Evolutionary conservation across 2,329 filamentous ascomycete species (phyloP).

Genomic region (Hymenoscyphus scutula): DNA sequence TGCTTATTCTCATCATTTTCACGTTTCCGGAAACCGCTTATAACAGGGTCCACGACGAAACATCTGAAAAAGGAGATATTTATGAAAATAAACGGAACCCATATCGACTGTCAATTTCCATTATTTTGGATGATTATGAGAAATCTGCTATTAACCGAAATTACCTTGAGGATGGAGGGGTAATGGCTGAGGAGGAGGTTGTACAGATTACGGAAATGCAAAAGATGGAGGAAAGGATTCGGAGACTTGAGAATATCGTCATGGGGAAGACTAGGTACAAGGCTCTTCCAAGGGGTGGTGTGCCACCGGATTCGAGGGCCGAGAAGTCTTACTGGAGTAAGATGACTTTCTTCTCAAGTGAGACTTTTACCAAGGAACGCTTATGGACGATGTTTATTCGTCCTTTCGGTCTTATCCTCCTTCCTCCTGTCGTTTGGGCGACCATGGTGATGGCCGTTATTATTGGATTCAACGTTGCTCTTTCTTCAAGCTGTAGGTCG

Average conservation of each 20-base stretch:
- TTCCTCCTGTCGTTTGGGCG: constrained; percentile 55
- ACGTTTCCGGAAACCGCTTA: constrained; percentile 56
- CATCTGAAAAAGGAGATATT: constrained; percentile 24
- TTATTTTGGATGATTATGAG: constrained; percentile 19
- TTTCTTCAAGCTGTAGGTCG: constrained; percentile 46
- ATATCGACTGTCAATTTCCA: constrained; percentile 20
- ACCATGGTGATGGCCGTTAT: constrained; percentile 53
- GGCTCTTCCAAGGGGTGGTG: constrained; percentile 18
- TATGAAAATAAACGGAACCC: constrained; percentile 19
- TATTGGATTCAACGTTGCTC: constrained; percentile 54
- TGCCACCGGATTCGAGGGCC: constrained; percentile 13
- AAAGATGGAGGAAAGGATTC: constrained; percentile 17
- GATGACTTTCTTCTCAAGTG: constrained; percentile 42
- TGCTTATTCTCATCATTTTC: constrained; percentile 51
- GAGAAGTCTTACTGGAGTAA: constrained; percentile 38
- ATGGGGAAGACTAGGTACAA: constrained; percentile 12
- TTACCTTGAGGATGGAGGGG: constrained; percentile 6
- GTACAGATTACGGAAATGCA: neutral
- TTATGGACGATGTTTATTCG: constrained; percentile 48
- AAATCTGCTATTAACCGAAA: constrained; percentile 15
- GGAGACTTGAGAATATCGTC: constrained; percentile 21
- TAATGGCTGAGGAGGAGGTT: neutral
- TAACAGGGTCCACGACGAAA: constrained; percentile 34
- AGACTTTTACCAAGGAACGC: constrained; percentile 45
- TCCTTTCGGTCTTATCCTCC: constrained; percentile 47